Percentiles rank a stretch among this genome's conserved stretches.
Conservation (phyloP, 768 basidiomycete species). For the Plicaturopsis crispa region DNA sequence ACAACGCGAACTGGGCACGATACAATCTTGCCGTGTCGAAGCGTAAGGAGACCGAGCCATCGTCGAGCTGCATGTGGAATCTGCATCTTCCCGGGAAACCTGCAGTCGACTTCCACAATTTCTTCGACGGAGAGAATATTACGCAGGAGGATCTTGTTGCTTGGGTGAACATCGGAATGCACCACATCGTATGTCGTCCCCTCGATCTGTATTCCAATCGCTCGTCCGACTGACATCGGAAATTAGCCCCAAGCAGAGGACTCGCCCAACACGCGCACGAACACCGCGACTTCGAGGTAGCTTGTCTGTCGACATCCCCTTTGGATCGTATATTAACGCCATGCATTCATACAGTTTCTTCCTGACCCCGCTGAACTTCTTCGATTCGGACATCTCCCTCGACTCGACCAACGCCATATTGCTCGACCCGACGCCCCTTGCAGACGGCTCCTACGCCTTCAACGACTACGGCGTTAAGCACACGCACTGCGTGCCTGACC, state of each 20-base stretch:
- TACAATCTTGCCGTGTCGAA: slow-evolving; percentile 52
- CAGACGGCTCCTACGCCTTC: slow-evolving; percentile 30
- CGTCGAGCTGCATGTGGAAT: slow-evolving; percentile 55
- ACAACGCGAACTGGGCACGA: slow-evolving; percentile 62
- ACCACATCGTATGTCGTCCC: slow-evolving; percentile 43
- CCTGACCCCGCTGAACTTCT: slow-evolving; percentile 57
- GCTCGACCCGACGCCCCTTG: slow-evolving; percentile 19
- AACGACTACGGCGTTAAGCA: slow-evolving; percentile 49
- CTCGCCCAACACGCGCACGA: slow-evolving; percentile 52
- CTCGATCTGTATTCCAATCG: too few relatives aligned
- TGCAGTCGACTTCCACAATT: slow-evolving; percentile 50
- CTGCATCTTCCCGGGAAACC: slow-evolving; percentile 50
- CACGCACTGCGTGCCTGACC: slow-evolving; percentile 29
- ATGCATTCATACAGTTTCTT: slow-evolving; percentile 33
- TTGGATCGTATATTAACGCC: background rate
- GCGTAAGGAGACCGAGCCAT: slow-evolving; percentile 56
- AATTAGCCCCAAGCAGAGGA: slow-evolving; percentile 55
- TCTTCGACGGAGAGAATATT: slow-evolving; percentile 58
- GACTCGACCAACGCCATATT: slow-evolving; percentile 48
- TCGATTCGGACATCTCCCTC: slow-evolving; percentile 55
- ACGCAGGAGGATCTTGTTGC: slow-evolving; percentile 59
- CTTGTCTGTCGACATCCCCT: background rate
- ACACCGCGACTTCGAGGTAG: slow-evolving; percentile 47
- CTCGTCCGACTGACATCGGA: background rate
- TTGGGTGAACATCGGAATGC: slow-evolving; percentile 63